Percentiles rank a stretch among this genome's conserved stretches.
phyloP scores from a whole-genome alignment of 1,284 basidiomycete species.

The Anthracocystis setariae region DNA sequence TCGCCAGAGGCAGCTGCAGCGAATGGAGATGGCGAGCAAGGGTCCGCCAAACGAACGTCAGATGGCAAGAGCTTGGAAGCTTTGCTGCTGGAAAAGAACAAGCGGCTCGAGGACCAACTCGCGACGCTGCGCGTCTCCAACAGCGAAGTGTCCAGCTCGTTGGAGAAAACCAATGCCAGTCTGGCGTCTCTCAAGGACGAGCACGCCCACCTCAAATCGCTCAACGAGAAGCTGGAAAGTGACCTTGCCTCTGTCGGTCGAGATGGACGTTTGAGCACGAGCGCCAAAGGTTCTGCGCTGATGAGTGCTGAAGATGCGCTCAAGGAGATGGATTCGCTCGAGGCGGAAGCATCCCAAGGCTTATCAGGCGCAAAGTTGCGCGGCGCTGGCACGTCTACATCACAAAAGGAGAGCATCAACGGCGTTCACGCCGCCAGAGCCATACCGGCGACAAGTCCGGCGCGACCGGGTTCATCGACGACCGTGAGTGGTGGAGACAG shows the following conservation, averaged over 20 bases:
- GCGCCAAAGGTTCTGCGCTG: slow-evolving; percentile 7
- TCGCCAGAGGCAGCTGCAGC: background rate
- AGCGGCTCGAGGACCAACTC: slow-evolving; percentile 89
- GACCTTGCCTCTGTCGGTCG: slow-evolving; percentile 74
- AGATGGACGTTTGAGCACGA: slow-evolving; percentile 4
- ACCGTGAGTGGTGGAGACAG: slow-evolving; percentile 13
- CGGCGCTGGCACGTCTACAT: background rate
- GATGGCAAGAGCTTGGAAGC: slow-evolving; percentile 83
- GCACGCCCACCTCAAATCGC: slow-evolving; percentile 77
- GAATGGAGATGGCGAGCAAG: slow-evolving; percentile 6
- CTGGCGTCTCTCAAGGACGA: slow-evolving; percentile 75
- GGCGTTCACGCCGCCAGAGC: slow-evolving; percentile 10
- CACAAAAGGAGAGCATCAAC: slow-evolving; percentile 6
- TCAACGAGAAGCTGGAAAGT: slow-evolving; percentile 90
- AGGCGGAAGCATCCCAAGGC: slow-evolving; percentile 21
- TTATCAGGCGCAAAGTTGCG: slow-evolving; percentile 2
- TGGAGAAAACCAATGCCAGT: slow-evolving; percentile 71
- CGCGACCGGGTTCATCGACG: slow-evolving; percentile 13
- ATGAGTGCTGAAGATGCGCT: slow-evolving; percentile 42
- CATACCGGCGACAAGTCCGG: background rate
- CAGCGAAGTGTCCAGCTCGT: slow-evolving; percentile 26
- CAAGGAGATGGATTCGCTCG: slow-evolving; percentile 39
- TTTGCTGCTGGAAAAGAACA: slow-evolving; percentile 91
- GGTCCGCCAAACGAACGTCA: background rate
- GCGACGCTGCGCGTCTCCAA: slow-evolving; percentile 85